These are phyloP conservation scores for Rhazya stricta DNA, from an alignment of 257 asterid species.

Conservation along the genomic window DNA sequence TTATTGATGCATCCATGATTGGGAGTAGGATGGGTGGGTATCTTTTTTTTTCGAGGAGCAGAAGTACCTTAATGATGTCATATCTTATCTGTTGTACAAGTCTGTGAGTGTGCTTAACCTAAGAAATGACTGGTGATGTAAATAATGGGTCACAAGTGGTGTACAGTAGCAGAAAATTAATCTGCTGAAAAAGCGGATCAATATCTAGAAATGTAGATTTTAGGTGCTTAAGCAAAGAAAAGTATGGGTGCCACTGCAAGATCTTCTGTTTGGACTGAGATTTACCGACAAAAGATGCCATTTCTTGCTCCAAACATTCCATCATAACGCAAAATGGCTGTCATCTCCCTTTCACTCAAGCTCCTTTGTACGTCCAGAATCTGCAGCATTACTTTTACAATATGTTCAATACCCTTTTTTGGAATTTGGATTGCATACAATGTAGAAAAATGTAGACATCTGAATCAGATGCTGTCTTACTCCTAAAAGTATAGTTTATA, in stretches of 20 bases:
- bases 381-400: not conserved
- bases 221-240: not conserved
- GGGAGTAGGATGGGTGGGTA: not conserved
- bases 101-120: not conserved
- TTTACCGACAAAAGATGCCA: not conserved
- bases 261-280: not conserved
- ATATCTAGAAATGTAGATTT: not conserved
- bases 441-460: not conserved
- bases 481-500: not conserved
- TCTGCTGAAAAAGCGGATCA: not conserved
- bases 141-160: not conserved
- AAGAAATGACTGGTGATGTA: not conserved
- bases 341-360: not conserved
- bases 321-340: not conserved
- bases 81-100: not conserved
- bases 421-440: not conserved
- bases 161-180: not conserved
- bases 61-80: not conserved
- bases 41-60: not conserved
- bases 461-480: not conserved
- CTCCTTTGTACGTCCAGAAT: not conserved
- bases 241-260: not conserved
- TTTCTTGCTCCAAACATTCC: not conserved
- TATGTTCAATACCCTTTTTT: not conserved
- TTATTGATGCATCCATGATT: no score